phyloP scores from a whole-genome alignment of 176 grass and related monocot species.

The Dactylis glomerata region DNA sequence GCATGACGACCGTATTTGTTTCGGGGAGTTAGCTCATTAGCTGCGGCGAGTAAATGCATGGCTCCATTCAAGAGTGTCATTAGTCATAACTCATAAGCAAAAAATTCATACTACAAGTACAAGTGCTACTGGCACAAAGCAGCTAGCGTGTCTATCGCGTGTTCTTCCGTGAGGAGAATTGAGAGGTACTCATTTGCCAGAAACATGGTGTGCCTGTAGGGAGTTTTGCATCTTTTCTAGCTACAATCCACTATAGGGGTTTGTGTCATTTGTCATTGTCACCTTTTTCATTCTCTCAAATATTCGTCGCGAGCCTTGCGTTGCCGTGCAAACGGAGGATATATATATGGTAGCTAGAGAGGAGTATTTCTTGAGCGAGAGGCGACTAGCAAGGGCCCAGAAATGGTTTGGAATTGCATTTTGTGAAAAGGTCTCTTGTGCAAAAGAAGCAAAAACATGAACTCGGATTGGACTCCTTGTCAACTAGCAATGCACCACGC shows the following conservation, averaged over 20 bases:
- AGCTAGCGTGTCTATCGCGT: background rate
- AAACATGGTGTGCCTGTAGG: background rate
- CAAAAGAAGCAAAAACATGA: too few relatives aligned
- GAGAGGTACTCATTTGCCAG: background rate
- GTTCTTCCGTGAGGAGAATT: background rate
- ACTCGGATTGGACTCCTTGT: too few relatives aligned
- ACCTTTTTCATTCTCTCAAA: background rate
- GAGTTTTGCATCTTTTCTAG: background rate
- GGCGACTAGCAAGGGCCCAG: background rate
- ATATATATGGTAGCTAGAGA: background rate
- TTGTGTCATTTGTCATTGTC: background rate
- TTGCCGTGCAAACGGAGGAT: background rate
- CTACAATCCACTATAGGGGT: background rate
- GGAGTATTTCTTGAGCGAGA: background rate
- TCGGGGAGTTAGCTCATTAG: too few relatives aligned
- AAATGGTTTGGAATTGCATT: background rate
- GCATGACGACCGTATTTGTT: background rate
- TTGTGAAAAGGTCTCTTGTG: too few relatives aligned
- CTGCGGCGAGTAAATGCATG: background rate
- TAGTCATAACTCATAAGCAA: background rate
- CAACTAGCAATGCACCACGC: background rate
- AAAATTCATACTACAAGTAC: background rate
- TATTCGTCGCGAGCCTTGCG: background rate
- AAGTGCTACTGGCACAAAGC: background rate
- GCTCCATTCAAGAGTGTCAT: background rate